phyloP scores from a whole-genome alignment of 2,329 filamentous ascomycete species.

The Lojkania enalia region DNA sequence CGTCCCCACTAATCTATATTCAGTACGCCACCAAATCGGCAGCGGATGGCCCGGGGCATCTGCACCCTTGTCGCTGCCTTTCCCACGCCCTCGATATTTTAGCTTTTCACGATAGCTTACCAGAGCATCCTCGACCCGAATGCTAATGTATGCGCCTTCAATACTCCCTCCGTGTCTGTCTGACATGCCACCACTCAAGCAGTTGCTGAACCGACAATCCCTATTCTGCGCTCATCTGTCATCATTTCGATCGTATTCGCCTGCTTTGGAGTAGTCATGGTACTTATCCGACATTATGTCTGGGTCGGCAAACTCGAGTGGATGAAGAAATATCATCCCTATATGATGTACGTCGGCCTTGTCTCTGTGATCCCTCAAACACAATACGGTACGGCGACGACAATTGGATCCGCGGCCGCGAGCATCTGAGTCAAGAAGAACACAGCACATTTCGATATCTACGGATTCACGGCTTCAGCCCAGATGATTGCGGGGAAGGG shows the following conservation, averaged over 20 bases:
- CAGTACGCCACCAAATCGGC: slow-evolving; percentile 66
- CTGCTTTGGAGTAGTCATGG: slow-evolving; percentile 55
- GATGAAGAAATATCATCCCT: slow-evolving; percentile 60
- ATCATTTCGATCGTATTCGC: slow-evolving; percentile 63
- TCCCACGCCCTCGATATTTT: slow-evolving; percentile 67
- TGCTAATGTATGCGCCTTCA: slow-evolving; percentile 60
- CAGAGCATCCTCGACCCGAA: slow-evolving; percentile 63
- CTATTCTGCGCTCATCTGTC: slow-evolving; percentile 58
- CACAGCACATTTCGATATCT: slow-evolving; percentile 59
- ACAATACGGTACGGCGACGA: slow-evolving; percentile 61
- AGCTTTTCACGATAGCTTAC: slow-evolving; percentile 69
- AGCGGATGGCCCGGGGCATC: slow-evolving; percentile 67
- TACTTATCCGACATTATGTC: slow-evolving; percentile 59
- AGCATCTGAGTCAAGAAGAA: slow-evolving; percentile 60
- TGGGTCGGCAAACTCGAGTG: slow-evolving; percentile 58
- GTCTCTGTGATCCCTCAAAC: slow-evolving; percentile 62
- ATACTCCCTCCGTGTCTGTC: slow-evolving; percentile 64
- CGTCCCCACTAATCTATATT: too few relatives aligned
- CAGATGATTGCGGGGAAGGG: slow-evolving; percentile 67
- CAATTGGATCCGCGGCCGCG: slow-evolving; percentile 58
- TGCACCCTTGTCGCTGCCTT: slow-evolving; percentile 68
- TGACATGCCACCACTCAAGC: slow-evolving; percentile 68
- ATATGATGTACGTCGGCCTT: slow-evolving; percentile 64
- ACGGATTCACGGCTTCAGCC: slow-evolving; percentile 62
- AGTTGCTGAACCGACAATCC: slow-evolving; percentile 60